Evolutionary conservation across 441 rosid genomes (phyloP), one percentile per base, ranked within the genome.

Genomic region (Adansonia gregorii): DNA sequence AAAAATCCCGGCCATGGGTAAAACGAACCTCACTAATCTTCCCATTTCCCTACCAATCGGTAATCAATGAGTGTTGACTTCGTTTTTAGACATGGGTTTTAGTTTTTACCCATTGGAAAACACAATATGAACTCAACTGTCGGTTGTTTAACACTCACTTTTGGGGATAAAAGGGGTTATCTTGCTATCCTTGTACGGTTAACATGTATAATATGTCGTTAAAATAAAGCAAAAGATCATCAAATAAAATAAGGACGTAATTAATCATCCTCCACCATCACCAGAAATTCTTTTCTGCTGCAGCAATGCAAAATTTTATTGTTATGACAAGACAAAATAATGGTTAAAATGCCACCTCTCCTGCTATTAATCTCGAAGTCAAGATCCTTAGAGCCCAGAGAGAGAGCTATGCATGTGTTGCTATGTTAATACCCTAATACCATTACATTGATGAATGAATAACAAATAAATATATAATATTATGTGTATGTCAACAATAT

Each of bases 391-490:
- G 20, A 69, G 31, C n/a, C 54, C 19, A 19, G 35, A 73, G 76
- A 58, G 66, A 73, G 41, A 45, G 43, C 41, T 45, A 59, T 58
- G 76, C 54, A 61, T 55, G 27, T 45, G 24, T 70, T 48, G 24
- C 7, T 11, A 24, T 24, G 59, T 22, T 48, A 22, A 69, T 48
- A 48, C n/a, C 35, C 43, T 52, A 61, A 71, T 52, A 54, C 15
- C 60, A 74, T 74, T 59, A 60, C 55, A 74, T 7, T 14, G 41
- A 69, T 49, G 43, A 12, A 20, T 12, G 56, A 22, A 46, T 8
- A 61, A 14, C 68, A 46, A 60, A 60, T 74, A 43, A 46, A 74
- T 73, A 45, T 43, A 6, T 46, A 20, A 35, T 45, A 1, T 1
- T 43, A 10, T 14, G 14, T 63, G 19, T 61, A 1, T 55, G 63